A percentile compares a stretch with the other conserved stretches of the same genome.
Conservation (phyloP, 1,284 basidiomycete species). For the Agaricales sp. region DNA sequence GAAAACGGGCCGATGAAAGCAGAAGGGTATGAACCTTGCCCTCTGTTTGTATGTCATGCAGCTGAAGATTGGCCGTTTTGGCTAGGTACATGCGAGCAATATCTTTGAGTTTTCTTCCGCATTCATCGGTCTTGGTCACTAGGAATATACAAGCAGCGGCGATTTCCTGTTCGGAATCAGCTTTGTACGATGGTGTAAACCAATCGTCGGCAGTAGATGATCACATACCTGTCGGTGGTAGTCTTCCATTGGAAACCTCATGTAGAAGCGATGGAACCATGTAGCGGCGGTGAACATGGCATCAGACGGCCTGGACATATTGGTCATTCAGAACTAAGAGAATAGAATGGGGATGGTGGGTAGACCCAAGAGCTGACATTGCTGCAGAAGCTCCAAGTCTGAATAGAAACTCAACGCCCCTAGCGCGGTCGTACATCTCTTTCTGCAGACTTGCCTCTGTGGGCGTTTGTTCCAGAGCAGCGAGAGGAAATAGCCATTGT, state of each 20-base stretch:
- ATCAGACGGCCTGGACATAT: conserved; percentile 49
- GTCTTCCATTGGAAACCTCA: conserved; percentile 83
- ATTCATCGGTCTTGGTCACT: conserved; percentile 87
- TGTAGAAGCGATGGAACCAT: conserved; percentile 92
- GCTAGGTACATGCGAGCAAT: conserved; percentile 71
- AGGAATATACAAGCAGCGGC: conserved; percentile 87
- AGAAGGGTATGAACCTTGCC: conserved; percentile 37
- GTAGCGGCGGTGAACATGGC: conserved; percentile 79
- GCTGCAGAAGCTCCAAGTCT: conserved; percentile 64
- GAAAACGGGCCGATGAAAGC: conserved; percentile 8
- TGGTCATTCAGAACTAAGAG: conserved; percentile 11
- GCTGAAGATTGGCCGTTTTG: conserved; percentile 50
- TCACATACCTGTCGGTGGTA: conserved; percentile 65
- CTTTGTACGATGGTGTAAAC: conserved; percentile 9
- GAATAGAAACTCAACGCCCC: conserved; percentile 74
- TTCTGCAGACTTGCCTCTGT: conserved; percentile 47
- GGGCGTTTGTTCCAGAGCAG: conserved; percentile 48
- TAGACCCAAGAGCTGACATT: conserved; percentile 40
- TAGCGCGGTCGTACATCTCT: conserved; percentile 65
- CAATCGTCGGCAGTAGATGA: background rate
- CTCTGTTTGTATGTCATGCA: conserved; percentile 45
- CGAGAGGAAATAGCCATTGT: conserved; percentile 66
- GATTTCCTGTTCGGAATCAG: conserved; percentile 48
- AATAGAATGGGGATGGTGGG: conserved; percentile 8
- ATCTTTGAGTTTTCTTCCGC: conserved; percentile 77